Percentiles rank a stretch among this genome's conserved stretches.
Evolutionary conservation across 169 alveolate genomes (phyloP).

Genomic region (Plasmodium cynomolgi): DNA sequence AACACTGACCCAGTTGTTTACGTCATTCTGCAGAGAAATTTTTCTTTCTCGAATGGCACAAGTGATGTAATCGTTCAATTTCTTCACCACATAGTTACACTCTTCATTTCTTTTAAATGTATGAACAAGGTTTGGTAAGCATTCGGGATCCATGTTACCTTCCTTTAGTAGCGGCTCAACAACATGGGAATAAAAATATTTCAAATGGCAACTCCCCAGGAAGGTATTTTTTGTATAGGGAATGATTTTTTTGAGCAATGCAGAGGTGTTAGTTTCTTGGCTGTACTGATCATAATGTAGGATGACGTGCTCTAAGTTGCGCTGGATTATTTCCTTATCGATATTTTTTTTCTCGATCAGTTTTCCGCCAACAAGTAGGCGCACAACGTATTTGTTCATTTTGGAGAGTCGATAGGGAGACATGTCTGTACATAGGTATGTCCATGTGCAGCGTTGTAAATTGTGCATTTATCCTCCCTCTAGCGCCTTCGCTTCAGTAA

Average conservation of each 20-base stretch:
- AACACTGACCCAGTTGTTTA: constrained; percentile 32
- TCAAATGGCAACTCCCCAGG: background rate
- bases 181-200: constrained; percentile 6
- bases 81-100: constrained; percentile 6
- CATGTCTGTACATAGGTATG: background rate
- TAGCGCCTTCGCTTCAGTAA: background rate
- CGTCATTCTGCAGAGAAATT: background rate
- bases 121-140: constrained; percentile 37
- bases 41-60: background rate
- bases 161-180: constrained; percentile 35
- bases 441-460: background rate
- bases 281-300: constrained; percentile 7
- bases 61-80: constrained; percentile 9
- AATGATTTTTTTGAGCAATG: constrained; percentile 23
- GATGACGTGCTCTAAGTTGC: constrained; percentile 21
- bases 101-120: constrained; percentile 43
- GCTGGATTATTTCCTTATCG: constrained; percentile 5
- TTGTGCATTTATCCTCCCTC: background rate
- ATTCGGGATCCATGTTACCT: background rate
- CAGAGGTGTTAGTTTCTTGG: background rate
- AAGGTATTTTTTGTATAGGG: constrained; percentile 29
- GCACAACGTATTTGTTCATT: constrained; percentile 32
- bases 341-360: constrained; percentile 31
- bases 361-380: constrained; percentile 8
- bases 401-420: background rate